Base-by-base conservation (phyloP, 225 moss, liverwort and hornwort genomes). In the Polytrichum formosum region DNA sequence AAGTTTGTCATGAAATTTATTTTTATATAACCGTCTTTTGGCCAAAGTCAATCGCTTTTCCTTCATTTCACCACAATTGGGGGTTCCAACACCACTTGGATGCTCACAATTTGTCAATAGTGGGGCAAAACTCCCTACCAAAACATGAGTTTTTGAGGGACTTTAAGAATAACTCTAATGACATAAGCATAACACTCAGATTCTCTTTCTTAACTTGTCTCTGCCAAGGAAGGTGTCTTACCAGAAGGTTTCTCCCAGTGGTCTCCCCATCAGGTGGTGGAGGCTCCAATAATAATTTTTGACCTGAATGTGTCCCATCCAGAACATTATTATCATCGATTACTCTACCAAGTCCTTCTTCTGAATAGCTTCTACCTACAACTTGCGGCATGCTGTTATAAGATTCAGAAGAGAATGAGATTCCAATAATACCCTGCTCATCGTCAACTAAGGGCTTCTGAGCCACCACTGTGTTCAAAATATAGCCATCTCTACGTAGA, bases 401-500 rank as follows among this genome's bases (percentile, higher is more conserved):
- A 22, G 55, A 70, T 82, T 91, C 90, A n/a, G 83, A 79, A 28
- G 76, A 86, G 4, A 90, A 84, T 60, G 84, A 73, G 27, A 81
- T 80, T 17, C 93, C 89, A 70, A 86, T 76, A 23, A 91, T 79
- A 17, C 72, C 87, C 63, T 87, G 83, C 29, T 82, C 76, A 18
- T 77, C 80, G 70, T 93, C 96, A 2, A 88, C 74, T 19, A 86
- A 76, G 35, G 90, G 92, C 26, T 83, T 93, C 35, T 91, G 73
- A 4, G 89, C 89, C 65, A 87, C 82, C 74, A 84, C 86, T 0
- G 90, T 73, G 53, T 78, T 81, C 70, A 91, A 76, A 4, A 85
- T 67, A 46, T 82, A 90, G 68, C 88, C 87, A 79, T 93, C 93
- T 13, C 81, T 91, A 53, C 96, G 93, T 7, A 86, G 70, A 67